Evolutionary conservation across 1,284 basidiomycete species (phyloP).

Genomic region (Boletus mariae): DNA sequence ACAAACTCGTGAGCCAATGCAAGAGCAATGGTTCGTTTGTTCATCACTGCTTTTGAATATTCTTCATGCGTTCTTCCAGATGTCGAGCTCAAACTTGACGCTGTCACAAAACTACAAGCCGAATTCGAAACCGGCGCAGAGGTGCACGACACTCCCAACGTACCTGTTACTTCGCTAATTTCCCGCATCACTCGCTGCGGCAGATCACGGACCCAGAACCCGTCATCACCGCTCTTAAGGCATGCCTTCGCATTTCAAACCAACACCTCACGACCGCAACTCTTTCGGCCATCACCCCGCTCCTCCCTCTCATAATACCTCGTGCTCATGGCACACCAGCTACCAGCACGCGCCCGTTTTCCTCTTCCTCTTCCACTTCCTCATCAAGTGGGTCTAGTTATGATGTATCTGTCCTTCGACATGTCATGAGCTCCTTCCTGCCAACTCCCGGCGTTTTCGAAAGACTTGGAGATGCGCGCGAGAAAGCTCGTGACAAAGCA

Average conservation of each 20-base stretch:
- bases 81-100: conserved; percentile 76
- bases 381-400: conserved; percentile 39
- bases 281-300: conserved; percentile 57
- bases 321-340: conserved; percentile 35
- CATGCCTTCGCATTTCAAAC: conserved; percentile 75
- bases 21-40: conserved; percentile 58
- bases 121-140: conserved; percentile 67
- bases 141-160: conserved; percentile 39
- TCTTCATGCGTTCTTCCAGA: conserved; percentile 41
- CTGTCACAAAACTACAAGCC: conserved; percentile 68
- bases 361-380: conserved; percentile 51
- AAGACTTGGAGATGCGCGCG: conserved; percentile 75
- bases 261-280: conserved; percentile 77
- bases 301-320: conserved; percentile 59
- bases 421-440: conserved; percentile 64
- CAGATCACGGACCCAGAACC: conserved; percentile 70
- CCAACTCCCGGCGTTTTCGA: conserved; percentile 76
- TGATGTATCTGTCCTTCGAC: conserved; percentile 59
- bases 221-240: conserved; percentile 65
- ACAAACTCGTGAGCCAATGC: conserved; percentile 64
- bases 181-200: conserved; percentile 6
- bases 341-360: conserved; percentile 32
- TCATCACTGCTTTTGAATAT: not conserved
- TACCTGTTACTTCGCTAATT: conserved; percentile 11
- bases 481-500: conserved; percentile 71